Conservation (phyloP, 192 early-diverging fungal genomes). For the Allomyces javanicus region DNA sequence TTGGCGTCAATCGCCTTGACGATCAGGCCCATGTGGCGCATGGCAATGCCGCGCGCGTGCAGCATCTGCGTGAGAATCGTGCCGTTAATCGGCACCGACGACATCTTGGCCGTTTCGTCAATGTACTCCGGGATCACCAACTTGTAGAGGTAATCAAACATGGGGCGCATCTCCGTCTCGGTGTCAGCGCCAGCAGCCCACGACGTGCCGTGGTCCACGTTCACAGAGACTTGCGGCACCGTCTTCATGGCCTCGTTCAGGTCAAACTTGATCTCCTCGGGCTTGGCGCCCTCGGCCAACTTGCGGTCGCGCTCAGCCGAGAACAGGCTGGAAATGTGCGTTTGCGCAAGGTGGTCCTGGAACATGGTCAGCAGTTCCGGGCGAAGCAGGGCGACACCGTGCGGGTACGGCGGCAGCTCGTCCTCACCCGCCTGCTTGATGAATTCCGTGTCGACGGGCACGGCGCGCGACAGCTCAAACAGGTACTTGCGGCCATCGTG, state of each 20-base stretch:
- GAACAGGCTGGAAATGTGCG: constrained; percentile 24
- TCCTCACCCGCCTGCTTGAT: constrained; percentile 37
- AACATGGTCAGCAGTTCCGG: constrained; percentile 67
- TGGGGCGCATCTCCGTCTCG: constrained; percentile 13
- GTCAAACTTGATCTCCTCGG: constrained; percentile 7
- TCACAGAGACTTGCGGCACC: background rate
- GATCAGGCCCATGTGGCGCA: constrained; percentile 80
- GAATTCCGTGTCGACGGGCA: constrained; percentile 80
- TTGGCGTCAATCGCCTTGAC: constrained; percentile 38
- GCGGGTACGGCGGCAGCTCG: constrained; percentile 55
- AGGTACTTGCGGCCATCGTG: constrained; percentile 83
- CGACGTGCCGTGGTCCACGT: constrained; percentile 4
- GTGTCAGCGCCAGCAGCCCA: constrained; percentile 4
- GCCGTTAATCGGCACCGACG: constrained; percentile 56
- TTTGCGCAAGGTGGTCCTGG: constrained; percentile 62
- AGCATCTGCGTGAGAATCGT: constrained; percentile 51
- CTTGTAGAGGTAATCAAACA: constrained; percentile 30
- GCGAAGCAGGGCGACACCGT: constrained; percentile 62
- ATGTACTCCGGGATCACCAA: constrained; percentile 12
- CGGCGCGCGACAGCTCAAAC: constrained; percentile 78
- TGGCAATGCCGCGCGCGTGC: constrained; percentile 91
- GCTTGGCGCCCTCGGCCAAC: constrained; percentile 12
- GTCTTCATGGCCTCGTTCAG: constrained; percentile 8
- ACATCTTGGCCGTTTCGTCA: constrained; percentile 16
- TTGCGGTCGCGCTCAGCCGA: constrained; percentile 3